Evolutionary conservation across 495 filamentous ascomycete genomes (phyloP), one percentile per base, ranked within the genome.

Genomic region (Cryomyces minteri): DNA sequence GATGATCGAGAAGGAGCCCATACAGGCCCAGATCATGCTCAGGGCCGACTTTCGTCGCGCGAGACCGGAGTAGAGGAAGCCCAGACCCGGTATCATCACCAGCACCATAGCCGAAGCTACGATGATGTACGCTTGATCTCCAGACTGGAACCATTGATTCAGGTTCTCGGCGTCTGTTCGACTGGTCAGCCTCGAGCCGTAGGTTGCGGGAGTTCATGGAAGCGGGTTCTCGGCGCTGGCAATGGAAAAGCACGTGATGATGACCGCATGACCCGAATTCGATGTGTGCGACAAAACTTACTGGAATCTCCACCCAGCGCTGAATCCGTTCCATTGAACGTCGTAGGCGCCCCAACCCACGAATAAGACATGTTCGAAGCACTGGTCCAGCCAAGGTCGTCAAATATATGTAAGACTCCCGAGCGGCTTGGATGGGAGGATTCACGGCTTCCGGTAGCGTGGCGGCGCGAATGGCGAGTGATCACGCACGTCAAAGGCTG

Each of bases 61-160:
- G 43, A 79, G 67, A 49, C 77, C 77, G 5, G 73, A 80, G 57
- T 77, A 77, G 10, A 81, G 66, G 60, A 82, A 83, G 33, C 76
- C 77, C 36, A 84, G 76, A 52, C 78, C 80, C 14, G 77, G 77
- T 40, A 82, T 67, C 87, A 94, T 94, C 64, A 93, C 63, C 65
- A 98, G 62, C 43, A 98, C 90, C 90, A 98, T 94, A 54, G 82
- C 88, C 45, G 88, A 79, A 40, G 84, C 70, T 36, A 96, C 67
- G 55, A 98, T 74, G 62, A 98, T 95, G 67, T 86, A 98, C 60
- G 84, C 82, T 62, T 75, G 69, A 54, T 85, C 80, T 45, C 80
- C 81, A 8, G 77, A 62, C 47, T 73, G 59, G 55, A 66, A 82
- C 85, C 86, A 88, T 79, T 88, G 86, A 68, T 94, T 94, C 52